Evolutionary conservation across 306 rosid species (phyloP), one percentile per base, ranked within the genome.

Genomic region (Trifolium repens): DNA sequence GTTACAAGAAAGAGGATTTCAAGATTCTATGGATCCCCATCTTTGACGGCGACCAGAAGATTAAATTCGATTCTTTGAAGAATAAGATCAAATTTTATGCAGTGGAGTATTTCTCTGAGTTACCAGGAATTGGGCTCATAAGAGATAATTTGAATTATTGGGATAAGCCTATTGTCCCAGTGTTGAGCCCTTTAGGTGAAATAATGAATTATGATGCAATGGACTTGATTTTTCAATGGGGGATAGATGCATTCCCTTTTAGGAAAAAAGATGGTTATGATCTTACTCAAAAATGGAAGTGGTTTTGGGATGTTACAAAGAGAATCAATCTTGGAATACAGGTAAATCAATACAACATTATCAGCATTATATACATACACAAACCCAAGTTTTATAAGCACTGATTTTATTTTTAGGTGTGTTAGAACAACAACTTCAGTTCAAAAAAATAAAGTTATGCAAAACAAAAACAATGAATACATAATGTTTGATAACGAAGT

Each of bases 191-290:
- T 62, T 53, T 3, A 1, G 80, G 62, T 42, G 54, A 69, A 1
- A 61, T 43, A 5, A 4, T 81, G 40, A 81, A 81, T 62, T 73
- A 70, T 17, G 73, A 81, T 69, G 84, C 80, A 13, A 75, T 81
- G 84, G 68, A 75, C 69, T 62, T 81, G 73, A 75, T 81, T 32
- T 80, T 81, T 4, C 80, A 81, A 69, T 81, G 84, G 84, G 84
- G 84, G 13, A 69, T 81, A 7, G 84, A 81, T 13, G 77, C 84
- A 0, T 75, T 81, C 73, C 84, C 80, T 14, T 81, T 81, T 8
- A 80, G 80, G 62, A 69, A 69, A 62, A 53, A 1, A 42, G 84
- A 81, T 75, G 84, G 84, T 42, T 7, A 30, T 62, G 77, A 75
- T 4, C 84, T 75, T 62, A 42, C 62, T 62, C 68, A 9, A 8